phyloP scores from a whole-genome alignment of 192 early-diverging fungal genomes.

The Backusella parvicylindrica region DNA sequence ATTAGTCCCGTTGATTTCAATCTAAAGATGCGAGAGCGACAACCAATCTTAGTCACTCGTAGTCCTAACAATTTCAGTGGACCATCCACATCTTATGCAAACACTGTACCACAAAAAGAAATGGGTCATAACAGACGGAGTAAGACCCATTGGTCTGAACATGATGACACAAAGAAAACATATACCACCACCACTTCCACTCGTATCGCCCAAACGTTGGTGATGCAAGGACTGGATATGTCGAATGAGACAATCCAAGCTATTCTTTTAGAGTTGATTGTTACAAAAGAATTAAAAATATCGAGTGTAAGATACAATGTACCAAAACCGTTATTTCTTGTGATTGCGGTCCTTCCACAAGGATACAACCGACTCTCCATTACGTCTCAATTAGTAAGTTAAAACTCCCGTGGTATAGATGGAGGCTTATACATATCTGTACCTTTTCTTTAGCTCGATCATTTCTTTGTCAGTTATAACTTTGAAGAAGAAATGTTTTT shows the following conservation, averaged over 20 bases:
- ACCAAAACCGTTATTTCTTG: conserved; percentile 24
- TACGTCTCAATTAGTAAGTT: conserved; percentile 24
- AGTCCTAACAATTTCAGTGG: background rate
- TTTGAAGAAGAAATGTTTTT: conserved; percentile 22
- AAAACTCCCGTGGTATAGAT: no score
- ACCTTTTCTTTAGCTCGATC: conserved; percentile 14
- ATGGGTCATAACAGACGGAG: background rate
- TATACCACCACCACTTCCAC: background rate
- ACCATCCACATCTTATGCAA: background rate
- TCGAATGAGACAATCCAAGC: conserved; percentile 25
- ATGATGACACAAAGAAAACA: conserved; percentile 9
- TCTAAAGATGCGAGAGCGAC: conserved; percentile 8
- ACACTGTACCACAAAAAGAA: background rate
- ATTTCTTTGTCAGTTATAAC: conserved; percentile 29
- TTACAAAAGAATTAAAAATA: conserved; percentile 27
- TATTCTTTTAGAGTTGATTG: conserved; percentile 23
- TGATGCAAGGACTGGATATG: conserved; percentile 16
- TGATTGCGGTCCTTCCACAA: conserved; percentile 24
- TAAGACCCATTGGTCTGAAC: background rate
- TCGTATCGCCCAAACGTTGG: conserved; percentile 13
- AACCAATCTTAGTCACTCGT: background rate
- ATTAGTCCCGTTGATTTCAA: conserved; percentile 36
- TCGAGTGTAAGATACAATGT: conserved; percentile 20
- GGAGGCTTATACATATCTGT: background rate
- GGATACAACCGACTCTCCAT: conserved; percentile 11